These are phyloP conservation scores for Domatiomyces globalis DNA, from an alignment of 2,329 filamentous ascomycete species.

Conservation along the genomic window DNA sequence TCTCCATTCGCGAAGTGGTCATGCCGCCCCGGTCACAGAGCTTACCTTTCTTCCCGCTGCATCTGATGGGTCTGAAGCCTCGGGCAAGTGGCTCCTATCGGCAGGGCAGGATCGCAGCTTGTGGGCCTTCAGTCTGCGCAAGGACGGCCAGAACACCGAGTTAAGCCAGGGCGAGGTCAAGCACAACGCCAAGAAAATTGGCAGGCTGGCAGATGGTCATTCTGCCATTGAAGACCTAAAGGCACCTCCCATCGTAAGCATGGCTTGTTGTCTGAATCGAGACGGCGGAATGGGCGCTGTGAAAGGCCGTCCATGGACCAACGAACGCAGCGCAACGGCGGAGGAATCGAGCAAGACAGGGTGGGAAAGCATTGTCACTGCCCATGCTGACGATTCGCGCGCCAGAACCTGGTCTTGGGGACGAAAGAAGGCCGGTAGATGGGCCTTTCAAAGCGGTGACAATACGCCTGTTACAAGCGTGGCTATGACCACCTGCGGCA, in stretches of 20 bases:
- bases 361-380: conserved; percentile 94
- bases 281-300: conserved; percentile 86
- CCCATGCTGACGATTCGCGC: conserved; percentile 68
- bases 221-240: conserved; percentile 45
- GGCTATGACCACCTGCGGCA: conserved; percentile 79
- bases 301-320: conserved; percentile 71
- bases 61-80: conserved; percentile 75
- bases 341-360: conserved; percentile 69
- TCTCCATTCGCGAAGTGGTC: conserved; percentile 73
- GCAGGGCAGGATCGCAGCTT: conserved; percentile 79
- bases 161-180: conserved; percentile 80
- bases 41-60: conserved; percentile 75
- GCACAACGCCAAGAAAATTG: conserved; percentile 69
- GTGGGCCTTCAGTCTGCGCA: conserved; percentile 91
- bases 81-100: conserved; percentile 88
- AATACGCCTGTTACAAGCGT: conserved; percentile 47
- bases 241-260: conserved; percentile 78
- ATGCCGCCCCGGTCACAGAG: conserved; percentile 70
- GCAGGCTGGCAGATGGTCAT: conserved; percentile 11
- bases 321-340: conserved; percentile 50
- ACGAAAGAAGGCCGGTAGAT: conserved; percentile 77
- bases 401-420: conserved; percentile 98
- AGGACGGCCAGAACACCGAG: conserved; percentile 86
- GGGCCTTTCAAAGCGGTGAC: conserved; percentile 81
- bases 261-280: conserved; percentile 81